Conservation (phyloP, 2,329 filamentous ascomycete species). For the Cytospora piceae region DNA sequence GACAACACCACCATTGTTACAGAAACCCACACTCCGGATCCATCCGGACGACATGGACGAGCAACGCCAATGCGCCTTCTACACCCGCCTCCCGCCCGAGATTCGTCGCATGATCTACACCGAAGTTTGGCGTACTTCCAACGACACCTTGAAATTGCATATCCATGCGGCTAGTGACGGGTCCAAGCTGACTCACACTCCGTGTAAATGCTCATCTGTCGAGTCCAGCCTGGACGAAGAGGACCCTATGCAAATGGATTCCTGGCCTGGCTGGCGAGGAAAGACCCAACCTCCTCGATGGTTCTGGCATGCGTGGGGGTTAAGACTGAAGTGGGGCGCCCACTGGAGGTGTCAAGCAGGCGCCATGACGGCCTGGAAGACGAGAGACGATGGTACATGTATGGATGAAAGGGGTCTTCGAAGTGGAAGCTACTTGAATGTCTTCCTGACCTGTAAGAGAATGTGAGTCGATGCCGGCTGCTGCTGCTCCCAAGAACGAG, state of each 20-base stretch:
- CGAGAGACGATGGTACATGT: constrained; percentile 21
- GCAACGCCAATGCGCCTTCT: constrained; percentile 33
- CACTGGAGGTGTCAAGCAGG: constrained; percentile 36
- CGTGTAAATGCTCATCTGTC: constrained; percentile 14
- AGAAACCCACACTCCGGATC: not conserved
- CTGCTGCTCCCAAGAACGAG: no score
- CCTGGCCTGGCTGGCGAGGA: constrained; percentile 27
- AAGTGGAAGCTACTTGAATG: constrained; percentile 29
- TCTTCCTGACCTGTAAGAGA: constrained; percentile 34
- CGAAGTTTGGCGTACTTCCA: constrained; percentile 24
- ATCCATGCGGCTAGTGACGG: constrained; percentile 21
- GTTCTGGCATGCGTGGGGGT: constrained; percentile 35
- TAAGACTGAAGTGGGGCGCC: constrained; percentile 34
- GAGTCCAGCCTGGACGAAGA: constrained; percentile 17
- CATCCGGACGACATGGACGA: not conserved
- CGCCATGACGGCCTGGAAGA: constrained; percentile 33
- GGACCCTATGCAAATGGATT: constrained; percentile 27
- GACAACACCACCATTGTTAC: not conserved
- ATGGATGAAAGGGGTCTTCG: constrained; percentile 11
- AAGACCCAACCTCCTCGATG: constrained; percentile 31
- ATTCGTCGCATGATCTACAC: constrained; percentile 31
- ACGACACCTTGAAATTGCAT: constrained; percentile 27
- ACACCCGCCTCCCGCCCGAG: constrained; percentile 30
- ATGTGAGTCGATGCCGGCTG: constrained; percentile 31
- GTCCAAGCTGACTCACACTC: constrained; percentile 19